Evolutionary conservation across 768 basidiomycete genomes (phyloP), one percentile per base, ranked within the genome.

Genomic region (Lactifluus subvellereus): DNA sequence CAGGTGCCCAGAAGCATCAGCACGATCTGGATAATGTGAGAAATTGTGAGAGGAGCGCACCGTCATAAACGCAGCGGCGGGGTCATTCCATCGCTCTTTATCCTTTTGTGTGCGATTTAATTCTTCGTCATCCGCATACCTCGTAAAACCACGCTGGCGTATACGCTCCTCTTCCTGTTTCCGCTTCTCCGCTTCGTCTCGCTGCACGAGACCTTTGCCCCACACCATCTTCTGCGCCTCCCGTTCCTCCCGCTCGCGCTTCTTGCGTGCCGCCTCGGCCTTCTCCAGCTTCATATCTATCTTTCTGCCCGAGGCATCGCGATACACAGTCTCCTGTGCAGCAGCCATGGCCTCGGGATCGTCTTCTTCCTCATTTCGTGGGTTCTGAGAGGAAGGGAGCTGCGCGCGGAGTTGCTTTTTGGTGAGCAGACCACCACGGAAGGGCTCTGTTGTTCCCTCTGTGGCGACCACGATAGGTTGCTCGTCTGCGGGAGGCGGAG

Each of bases 151-250:
- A 62, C 78, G 80, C 13, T 75, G 76, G 62, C 78, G 81, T 74
- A 88, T 84, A 68, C 83, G 85, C 73, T 91, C 87, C 70, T 91
- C 72, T 61, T 92, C 85, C 61, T 74, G 70, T 70, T 76, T 82
- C 71, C 79, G 76, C 71, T 81, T 82, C 75, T 94, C 91, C 57
- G 80, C 76, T 63, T 94, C 89, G 27, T 91, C 88, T 63, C 86
- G 78, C 76, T 98, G 97, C 43, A 94, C 89, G 40, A 98, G 70
- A 35, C 97, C 97, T 74, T 96, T 98, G 0, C 93, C 94, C 97
- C 97, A 98, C 72, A 96, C 91, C 91, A 96, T 94, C 78, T 92
- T 95, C 72, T 83, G 78, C 54, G 89, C 89, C 71, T 96, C 92
- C 71, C 84, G 85, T 76, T 97, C 91, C 72, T 94, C 87, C 61